These are phyloP conservation scores for Chenopodium suecicum DNA, from an alignment of 148 eudicot genomes.

Conservation along the genomic window DNA sequence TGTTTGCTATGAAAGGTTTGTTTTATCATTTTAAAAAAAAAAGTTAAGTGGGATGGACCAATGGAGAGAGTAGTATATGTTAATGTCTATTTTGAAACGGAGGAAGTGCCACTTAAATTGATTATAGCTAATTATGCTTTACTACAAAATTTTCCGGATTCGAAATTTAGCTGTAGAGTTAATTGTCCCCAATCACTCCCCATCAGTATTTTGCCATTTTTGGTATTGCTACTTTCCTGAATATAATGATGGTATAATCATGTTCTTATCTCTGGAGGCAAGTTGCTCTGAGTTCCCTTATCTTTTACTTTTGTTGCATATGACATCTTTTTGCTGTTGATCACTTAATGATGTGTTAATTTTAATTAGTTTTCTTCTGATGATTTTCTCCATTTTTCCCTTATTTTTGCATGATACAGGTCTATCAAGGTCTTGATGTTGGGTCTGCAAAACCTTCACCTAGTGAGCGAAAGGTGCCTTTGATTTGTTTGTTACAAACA, in stretches of 20 bases:
- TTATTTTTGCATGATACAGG: constrained; percentile 41
- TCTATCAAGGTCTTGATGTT: constrained; percentile 90
- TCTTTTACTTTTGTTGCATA: not conserved
- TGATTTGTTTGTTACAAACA: constrained; percentile 16
- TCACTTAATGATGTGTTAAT: too few species aligned
- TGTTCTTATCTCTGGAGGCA: not conserved
- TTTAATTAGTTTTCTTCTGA: not conserved
- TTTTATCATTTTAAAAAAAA: too few species aligned
- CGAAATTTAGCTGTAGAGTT: not conserved
- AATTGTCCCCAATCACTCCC: not conserved
- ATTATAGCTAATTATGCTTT: not conserved
- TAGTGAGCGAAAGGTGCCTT: constrained; percentile 71
- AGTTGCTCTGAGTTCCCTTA: not conserved
- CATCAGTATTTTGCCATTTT: not conserved
- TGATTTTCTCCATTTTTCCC: not conserved
- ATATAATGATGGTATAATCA: not conserved
- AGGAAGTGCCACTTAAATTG: not conserved
- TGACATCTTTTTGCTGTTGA: not conserved
- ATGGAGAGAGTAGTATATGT: not conserved
- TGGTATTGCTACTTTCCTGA: not conserved
- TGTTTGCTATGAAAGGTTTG: not conserved
- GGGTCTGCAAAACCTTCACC: constrained; percentile 93
- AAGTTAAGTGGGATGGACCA: not conserved
- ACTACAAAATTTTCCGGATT: not conserved
- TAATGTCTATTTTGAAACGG: not conserved